Percentiles rank a stretch among this genome's conserved stretches.
phyloP scores from a whole-genome alignment of 2,329 filamentous ascomycete genomes.

The Trichoderma aggressivum region DNA sequence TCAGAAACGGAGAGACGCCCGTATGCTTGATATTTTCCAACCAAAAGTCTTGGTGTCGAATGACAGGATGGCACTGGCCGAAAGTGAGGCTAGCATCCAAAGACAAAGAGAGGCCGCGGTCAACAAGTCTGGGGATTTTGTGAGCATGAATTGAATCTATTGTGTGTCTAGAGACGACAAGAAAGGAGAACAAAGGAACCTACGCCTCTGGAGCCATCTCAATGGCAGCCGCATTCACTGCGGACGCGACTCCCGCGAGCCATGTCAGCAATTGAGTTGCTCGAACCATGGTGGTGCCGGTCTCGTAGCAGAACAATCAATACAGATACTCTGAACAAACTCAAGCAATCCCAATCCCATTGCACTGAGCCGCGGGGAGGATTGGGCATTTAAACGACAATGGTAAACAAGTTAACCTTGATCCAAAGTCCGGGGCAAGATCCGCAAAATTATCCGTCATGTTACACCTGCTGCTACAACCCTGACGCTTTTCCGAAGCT shows the following conservation, averaged over 20 bases:
- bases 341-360: not conserved
- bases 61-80: slow-evolving; percentile 9
- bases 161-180: not conserved
- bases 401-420: not conserved
- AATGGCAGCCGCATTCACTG: slow-evolving; percentile 5
- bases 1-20: slow-evolving; percentile 29
- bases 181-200: not conserved
- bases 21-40: slow-evolving; percentile 30
- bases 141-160: not conserved
- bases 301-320: not conserved
- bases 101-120: not conserved
- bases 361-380: not conserved
- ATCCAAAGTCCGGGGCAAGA: not conserved
- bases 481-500: not conserved
- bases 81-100: not conserved
- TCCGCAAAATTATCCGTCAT: slow-evolving; percentile 9
- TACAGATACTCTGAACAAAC: not conserved
- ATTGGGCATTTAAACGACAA: not conserved
- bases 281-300: not conserved
- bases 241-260: slow-evolving; percentile 6
- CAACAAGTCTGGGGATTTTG: not conserved
- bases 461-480: not conserved
- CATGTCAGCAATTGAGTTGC: slow-evolving; percentile 5
- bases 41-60: slow-evolving; percentile 21
- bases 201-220: slow-evolving; percentile 7